Base-by-base conservation (phyloP, 2,329 filamentous ascomycete genomes). In the Venturia aucupariae region DNA sequence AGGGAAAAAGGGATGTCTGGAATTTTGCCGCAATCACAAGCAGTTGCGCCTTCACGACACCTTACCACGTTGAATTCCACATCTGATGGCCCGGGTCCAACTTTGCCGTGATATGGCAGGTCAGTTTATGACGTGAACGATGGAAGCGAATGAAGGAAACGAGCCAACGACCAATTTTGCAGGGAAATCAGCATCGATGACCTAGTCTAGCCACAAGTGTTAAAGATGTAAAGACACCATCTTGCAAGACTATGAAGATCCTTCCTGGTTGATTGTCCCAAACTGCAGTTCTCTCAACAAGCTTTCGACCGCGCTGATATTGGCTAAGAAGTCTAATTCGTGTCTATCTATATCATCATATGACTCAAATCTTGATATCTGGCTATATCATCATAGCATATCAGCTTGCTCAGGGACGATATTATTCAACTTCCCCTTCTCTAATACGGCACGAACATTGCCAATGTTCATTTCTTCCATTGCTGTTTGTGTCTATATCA, bases 391-490 rank as follows among this genome's bases (percentile, higher is more conserved):
- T 64, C 38, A 60, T 22, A 42, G 39, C 63, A 64, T 48, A 42
- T 61, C 75, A 62, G 74, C 79, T 75, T 93, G 89, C 76, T 93
- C 90, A 0, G 84, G 82, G n/a, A 93, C 89, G 24, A 87, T 83
- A 67, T 82, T 90, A 72, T 82, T 84, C 70, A 92, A 72, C 68
- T 79, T 83, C 0, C 86, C 86, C 60, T 80, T 80, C 67, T 83
- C 79, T 6, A 92, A 69, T 1, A 86, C 89, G 68, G 79, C 75
- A 27, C 81, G 79, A 39, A 92, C 81, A 71, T 94, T 93, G 38
- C 80, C 81, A 68, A 93, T 86, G 46, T 84, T 82, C 86, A 86
- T 90, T 71, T 86, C 81, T 76, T 93, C 90, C 89, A 93, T 85
- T 11, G 75, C 76, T 1, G 75, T 78, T 71, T 82, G 76, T 2